Conservation (phyloP, 495 filamentous ascomycete species). For the Aspergillus kassunensis region DNA sequence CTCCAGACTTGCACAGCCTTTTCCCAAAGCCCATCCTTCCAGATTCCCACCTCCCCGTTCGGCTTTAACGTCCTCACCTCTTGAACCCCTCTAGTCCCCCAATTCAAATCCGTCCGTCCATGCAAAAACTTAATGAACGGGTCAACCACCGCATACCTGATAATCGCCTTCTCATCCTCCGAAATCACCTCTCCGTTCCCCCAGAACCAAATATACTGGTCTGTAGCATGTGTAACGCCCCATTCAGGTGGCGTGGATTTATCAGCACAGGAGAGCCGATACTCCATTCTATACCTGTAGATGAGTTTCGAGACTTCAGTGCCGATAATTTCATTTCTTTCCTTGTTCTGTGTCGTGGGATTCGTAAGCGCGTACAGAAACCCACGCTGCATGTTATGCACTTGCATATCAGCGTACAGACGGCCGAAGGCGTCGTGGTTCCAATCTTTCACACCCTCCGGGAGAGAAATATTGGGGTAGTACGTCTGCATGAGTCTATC, state of each 20-base stretch:
- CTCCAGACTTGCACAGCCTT: slow-evolving; percentile 48
- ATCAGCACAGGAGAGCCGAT: slow-evolving; percentile 43
- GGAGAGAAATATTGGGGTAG: slow-evolving; percentile 35
- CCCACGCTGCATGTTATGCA: slow-evolving; percentile 45
- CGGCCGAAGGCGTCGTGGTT: slow-evolving; percentile 48
- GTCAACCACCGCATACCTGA: slow-evolving; percentile 35
- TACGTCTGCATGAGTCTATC: slow-evolving; percentile 40
- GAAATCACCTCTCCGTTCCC: slow-evolving; percentile 43
- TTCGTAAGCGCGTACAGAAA: slow-evolving; percentile 31
- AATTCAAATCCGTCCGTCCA: slow-evolving; percentile 30
- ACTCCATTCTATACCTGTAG: slow-evolving; percentile 49
- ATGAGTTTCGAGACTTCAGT: slow-evolving; percentile 27
- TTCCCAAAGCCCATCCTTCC: slow-evolving; percentile 43
- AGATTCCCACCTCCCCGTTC: slow-evolving; percentile 44
- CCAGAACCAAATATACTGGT: slow-evolving; percentile 56
- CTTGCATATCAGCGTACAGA: slow-evolving; percentile 56
- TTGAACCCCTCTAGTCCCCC: slow-evolving; percentile 24
- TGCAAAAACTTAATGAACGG: slow-evolving; percentile 44
- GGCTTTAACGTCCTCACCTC: slow-evolving; percentile 39
- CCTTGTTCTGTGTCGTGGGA: not conserved
- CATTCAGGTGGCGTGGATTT: slow-evolving; percentile 39
- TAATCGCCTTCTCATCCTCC: slow-evolving; percentile 38
- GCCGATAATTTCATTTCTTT: slow-evolving; percentile 7
- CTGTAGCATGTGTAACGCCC: slow-evolving; percentile 56
- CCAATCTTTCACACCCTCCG: slow-evolving; percentile 29